Evolutionary conservation across 225 moss, liverwort and hornwort genomes (phyloP), one percentile per base, ranked within the genome.

Genomic region (Ulota crispa): DNA sequence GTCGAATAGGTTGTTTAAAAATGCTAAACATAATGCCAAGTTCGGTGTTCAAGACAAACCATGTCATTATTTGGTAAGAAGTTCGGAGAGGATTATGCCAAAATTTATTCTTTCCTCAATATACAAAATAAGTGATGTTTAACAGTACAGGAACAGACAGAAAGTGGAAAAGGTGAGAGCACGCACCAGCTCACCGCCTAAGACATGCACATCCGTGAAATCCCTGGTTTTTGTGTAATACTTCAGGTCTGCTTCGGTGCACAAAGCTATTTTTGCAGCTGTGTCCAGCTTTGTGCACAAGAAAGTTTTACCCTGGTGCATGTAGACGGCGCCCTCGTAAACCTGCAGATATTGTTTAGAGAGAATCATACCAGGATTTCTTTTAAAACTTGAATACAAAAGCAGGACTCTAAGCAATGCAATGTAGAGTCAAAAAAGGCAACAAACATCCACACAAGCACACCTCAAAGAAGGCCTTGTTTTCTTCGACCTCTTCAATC

Each of bases 401-500:
- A 36, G 18, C 50, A 62, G 37, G 31, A 6, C 57, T 9, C 54
- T 31, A 6, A 50, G 50, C 16, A 18, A 50, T 5, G 50, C 50
- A 18, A 50, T 18, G 50, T 18, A 50, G 16, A 5, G 18, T 4
- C 1, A 50, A 50, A 68, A 31, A 66, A 82, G 50, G 34, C 55
- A 78, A 59, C 21, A 66, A 79, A 43, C 14, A 34, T 64, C 45
- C 16, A 72, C 60, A 81, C 39, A 61, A 68, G 59, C 70, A 94
- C 96, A 71, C 71, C 96, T 96, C 91, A 73, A 94, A 96, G 80
- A 94, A 96, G 15, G 96, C 96, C 79, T 93, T 96, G 87, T 80
- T 94, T 86, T 93, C 96, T 83, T 95, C 96, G 70, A 96, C 94
- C 78, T 95, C 94, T 88, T 96, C 96, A 81, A 96, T 96, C 71